Percentiles rank a stretch among this genome's conserved stretches.
Conservation (phyloP, 306 rosid species). For the Inga oerstediana region DNA sequence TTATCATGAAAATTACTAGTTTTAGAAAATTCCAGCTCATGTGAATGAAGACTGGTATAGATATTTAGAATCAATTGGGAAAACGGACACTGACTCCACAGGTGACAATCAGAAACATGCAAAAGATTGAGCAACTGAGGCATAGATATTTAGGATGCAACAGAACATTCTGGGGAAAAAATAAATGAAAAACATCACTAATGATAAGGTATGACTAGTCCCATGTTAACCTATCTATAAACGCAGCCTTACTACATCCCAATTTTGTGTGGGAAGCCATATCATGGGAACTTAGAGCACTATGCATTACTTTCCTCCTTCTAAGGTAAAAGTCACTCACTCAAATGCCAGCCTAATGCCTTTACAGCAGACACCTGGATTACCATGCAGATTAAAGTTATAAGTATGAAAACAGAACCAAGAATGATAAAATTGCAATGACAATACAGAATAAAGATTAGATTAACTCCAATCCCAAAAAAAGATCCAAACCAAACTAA, state of each 20-base stretch:
- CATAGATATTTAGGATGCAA: neutral
- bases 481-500: neutral
- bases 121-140: neutral
- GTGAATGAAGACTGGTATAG: slow-evolving; percentile 3
- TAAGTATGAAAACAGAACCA: neutral
- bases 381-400: neutral
- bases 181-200: neutral
- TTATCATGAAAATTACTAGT: slow-evolving; percentile 1
- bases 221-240: neutral
- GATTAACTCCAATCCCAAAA: neutral
- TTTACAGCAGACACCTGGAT: neutral
- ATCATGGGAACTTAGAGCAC: neutral
- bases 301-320: neutral
- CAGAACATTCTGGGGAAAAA: neutral
- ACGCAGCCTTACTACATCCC: neutral
- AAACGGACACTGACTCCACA: neutral
- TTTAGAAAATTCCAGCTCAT: slow-evolving; percentile 14
- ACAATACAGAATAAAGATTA: neutral
- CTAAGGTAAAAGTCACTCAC: neutral
- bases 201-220: neutral
- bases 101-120: neutral
- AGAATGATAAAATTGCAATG: neutral
- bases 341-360: neutral
- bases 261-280: neutral
- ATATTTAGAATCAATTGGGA: slow-evolving; percentile 21